Conservation (phyloP, 768 basidiomycete genomes). For the Lactarius psammicola region DNA sequence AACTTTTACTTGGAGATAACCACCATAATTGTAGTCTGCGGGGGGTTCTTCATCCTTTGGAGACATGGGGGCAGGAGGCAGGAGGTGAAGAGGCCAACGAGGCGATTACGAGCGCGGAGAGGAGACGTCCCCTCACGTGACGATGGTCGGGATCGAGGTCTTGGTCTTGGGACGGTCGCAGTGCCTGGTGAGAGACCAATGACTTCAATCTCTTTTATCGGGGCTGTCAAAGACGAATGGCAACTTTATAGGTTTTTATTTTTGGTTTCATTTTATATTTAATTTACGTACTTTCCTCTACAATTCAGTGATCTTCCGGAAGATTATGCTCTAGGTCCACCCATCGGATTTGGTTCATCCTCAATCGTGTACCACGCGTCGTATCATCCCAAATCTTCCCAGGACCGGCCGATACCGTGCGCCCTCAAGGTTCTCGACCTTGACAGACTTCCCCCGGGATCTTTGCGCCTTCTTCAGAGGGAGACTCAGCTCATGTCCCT, state of each 20-base stretch:
- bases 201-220: slow-evolving; percentile 51
- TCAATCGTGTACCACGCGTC: slow-evolving; percentile 84
- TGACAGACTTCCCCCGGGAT: slow-evolving; percentile 67
- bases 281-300: not conserved
- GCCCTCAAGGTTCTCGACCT: slow-evolving; percentile 90
- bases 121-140: not conserved
- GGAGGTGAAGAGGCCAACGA: slow-evolving; percentile 13
- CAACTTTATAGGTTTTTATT: slow-evolving; percentile 64
- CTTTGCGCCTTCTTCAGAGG: slow-evolving; percentile 70
- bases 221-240: slow-evolving; percentile 84
- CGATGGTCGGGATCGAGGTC: not conserved
- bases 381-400: slow-evolving; percentile 47
- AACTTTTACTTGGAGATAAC: slow-evolving; percentile 63
- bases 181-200: not conserved
- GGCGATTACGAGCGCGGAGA: not conserved
- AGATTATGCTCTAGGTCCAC: slow-evolving; percentile 73
- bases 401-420: slow-evolving; percentile 49
- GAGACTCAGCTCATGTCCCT: slow-evolving; percentile 93
- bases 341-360: slow-evolving; percentile 90
- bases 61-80: slow-evolving; percentile 53
- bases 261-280: not conserved
- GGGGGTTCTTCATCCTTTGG: slow-evolving; percentile 79
- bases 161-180: not conserved
- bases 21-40: slow-evolving; percentile 80
- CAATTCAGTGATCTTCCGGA: slow-evolving; percentile 54